Evolutionary conservation across 495 filamentous ascomycete species (phyloP).

Genomic region (Talaromyces thailandensis): DNA sequence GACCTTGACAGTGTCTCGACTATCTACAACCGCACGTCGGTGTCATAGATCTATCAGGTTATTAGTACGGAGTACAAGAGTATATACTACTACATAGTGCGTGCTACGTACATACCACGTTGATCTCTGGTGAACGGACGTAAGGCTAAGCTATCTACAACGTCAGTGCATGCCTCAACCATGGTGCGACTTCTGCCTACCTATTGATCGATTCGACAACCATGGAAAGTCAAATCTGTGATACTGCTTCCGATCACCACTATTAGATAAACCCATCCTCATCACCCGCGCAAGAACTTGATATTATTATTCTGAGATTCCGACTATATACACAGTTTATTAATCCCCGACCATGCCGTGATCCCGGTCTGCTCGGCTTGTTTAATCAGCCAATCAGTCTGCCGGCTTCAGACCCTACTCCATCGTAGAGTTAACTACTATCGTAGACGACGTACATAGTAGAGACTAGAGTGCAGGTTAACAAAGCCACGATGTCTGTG

Average conservation of each 20-base stretch:
- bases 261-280: not conserved
- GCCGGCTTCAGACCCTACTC: not conserved
- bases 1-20: too few relatives aligned
- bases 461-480: not conserved
- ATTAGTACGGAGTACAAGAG: not conserved
- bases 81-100: too few relatives aligned
- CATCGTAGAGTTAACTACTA: too few relatives aligned
- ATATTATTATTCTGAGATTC: too few relatives aligned
- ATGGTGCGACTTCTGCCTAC: not conserved
- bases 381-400: not conserved
- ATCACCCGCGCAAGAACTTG: not conserved
- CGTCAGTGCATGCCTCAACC: not conserved
- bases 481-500: not conserved
- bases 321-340: too few relatives aligned
- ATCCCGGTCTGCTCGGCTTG: not conserved
- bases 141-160: not conserved
- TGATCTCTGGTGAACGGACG: not conserved
- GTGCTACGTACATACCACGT: not conserved
- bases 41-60: too few relatives aligned
- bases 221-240: not conserved
- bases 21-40: too few relatives aligned
- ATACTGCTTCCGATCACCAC: not conserved
- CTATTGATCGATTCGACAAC: not conserved
- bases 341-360: not conserved
- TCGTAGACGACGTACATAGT: not conserved